Evolutionary conservation across 2,329 filamentous ascomycete genomes (phyloP).

Genomic region (Beauveria australis): DNA sequence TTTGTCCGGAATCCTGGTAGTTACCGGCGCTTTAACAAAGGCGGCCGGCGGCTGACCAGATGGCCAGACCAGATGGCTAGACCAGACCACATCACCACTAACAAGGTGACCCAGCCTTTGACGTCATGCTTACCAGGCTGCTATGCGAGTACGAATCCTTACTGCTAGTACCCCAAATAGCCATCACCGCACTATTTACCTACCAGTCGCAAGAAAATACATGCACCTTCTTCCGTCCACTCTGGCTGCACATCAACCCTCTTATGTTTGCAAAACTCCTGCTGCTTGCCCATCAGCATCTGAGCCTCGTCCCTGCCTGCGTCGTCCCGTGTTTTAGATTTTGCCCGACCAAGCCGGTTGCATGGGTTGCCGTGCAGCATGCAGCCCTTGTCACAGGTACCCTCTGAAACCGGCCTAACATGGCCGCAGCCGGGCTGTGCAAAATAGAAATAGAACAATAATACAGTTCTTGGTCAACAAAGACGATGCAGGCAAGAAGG

Average conservation of each 20-base stretch:
- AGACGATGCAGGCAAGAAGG: background rate
- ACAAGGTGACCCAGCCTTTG: background rate
- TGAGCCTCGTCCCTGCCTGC: background rate
- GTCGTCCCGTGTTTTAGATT: conserved; percentile 4
- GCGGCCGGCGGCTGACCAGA: background rate
- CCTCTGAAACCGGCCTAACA: background rate
- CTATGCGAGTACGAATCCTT: no score
- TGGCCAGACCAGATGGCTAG: background rate
- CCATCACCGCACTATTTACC: no score
- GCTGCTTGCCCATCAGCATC: background rate
- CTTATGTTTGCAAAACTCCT: no score
- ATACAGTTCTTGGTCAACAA: background rate
- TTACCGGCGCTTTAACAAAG: no score
- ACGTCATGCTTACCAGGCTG: background rate
- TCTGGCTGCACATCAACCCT: no score
- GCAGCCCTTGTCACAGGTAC: no score
- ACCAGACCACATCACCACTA: background rate
- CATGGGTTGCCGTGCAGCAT: no score
- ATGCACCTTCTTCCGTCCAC: no score
- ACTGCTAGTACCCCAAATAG: no score
- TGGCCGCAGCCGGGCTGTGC: background rate
- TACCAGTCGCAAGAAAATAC: no score
- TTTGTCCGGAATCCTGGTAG: no score
- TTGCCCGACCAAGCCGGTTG: no score
- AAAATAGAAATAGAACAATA: background rate